phyloP scores from a whole-genome alignment of 2,329 filamentous ascomycete species.

The Trichoderma arundinaceum region DNA sequence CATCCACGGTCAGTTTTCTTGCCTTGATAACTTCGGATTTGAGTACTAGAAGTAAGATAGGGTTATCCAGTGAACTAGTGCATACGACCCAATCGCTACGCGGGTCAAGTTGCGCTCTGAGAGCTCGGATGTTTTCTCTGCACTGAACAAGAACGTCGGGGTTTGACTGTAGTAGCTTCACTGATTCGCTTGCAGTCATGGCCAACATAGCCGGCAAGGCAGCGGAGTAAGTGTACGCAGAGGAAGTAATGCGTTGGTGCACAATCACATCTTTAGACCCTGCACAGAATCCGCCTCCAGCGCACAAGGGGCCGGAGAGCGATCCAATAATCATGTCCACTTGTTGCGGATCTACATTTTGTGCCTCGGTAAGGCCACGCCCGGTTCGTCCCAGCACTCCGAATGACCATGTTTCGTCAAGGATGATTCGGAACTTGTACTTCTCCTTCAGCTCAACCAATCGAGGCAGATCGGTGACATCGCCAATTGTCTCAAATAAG shows the following conservation, averaged over 20 bases:
- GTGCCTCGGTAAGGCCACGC: constrained; percentile 90
- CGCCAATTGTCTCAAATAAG: constrained; percentile 88
- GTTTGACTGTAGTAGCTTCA: constrained; percentile 83
- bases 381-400: constrained; percentile 91
- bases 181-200: constrained; percentile 92
- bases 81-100: constrained; percentile 91
- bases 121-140: constrained; percentile 83
- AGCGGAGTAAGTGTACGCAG: constrained; percentile 94
- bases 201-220: constrained; percentile 91
- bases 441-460: constrained; percentile 92
- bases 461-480: constrained; percentile 82
- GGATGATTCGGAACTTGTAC: constrained; percentile 97
- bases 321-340: constrained; percentile 98
- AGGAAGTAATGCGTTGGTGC: constrained; percentile 91
- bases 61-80: constrained; percentile 82
- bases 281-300: constrained; percentile 94
- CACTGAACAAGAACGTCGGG: constrained; percentile 80
- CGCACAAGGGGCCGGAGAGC: constrained; percentile 85
- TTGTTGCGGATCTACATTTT: constrained; percentile 91
- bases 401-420: constrained; percentile 98
- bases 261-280: constrained; percentile 90
- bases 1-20: constrained; percentile 69
- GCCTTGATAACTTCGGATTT: constrained; percentile 81
- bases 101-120: constrained; percentile 87
- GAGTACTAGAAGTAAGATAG: constrained; percentile 80